A percentile compares a stretch with the other conserved stretches of the same genome.
Conservation (phyloP, 2,329 filamentous ascomycete species). For the Sarocladium oryzae region DNA sequence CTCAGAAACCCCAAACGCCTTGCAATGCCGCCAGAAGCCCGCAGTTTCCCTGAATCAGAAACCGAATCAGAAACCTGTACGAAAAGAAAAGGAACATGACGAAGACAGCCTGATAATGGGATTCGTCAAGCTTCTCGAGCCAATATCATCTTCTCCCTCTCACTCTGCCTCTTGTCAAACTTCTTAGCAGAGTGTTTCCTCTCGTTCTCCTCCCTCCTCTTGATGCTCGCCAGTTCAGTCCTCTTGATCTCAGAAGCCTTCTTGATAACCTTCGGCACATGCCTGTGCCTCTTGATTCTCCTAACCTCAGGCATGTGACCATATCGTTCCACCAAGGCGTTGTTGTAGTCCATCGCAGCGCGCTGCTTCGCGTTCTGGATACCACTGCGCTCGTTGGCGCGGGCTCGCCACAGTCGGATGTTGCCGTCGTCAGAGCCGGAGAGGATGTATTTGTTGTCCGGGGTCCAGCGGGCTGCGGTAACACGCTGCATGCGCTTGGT, state of each 20-base stretch:
- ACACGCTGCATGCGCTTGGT: constrained; percentile 97
- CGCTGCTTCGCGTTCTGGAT: constrained; percentile 80
- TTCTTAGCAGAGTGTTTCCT: constrained; percentile 85
- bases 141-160: constrained; percentile 91
- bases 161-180: constrained; percentile 62
- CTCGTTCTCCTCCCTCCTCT: constrained; percentile 90
- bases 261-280: constrained; percentile 88
- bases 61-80: too few relatives aligned
- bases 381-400: constrained; percentile 76
- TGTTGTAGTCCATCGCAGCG: constrained; percentile 87
- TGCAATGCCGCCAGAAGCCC: constrained; percentile 23
- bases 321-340: constrained; percentile 75
- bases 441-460: constrained; percentile 83
- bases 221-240: constrained; percentile 81
- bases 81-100: constrained; percentile 1
- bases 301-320: constrained; percentile 94
- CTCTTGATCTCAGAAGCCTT: constrained; percentile 93
- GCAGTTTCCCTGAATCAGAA: background rate
- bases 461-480: constrained; percentile 77
- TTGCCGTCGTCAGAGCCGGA: constrained; percentile 94
- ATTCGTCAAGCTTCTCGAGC: constrained; percentile 49
- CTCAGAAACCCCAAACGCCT: constrained; percentile 22
- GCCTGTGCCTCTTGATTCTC: constrained; percentile 83
- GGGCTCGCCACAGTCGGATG: constrained; percentile 75
- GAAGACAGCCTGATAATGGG: background rate